Evolutionary conservation across 805 yeast genomes (phyloP).

Genomic region (Pachysolen tannophilus): DNA sequence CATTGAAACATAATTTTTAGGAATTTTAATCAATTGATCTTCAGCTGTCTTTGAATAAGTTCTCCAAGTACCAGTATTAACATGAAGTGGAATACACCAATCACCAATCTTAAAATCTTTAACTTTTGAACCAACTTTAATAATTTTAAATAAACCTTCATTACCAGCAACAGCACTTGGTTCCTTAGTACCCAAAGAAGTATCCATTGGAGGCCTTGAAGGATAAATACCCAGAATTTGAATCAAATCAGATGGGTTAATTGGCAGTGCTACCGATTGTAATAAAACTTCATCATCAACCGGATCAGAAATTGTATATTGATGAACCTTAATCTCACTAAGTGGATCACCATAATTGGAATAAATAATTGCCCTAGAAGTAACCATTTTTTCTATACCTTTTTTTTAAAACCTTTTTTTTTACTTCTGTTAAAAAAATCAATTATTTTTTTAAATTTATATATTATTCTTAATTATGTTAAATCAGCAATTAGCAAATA

Average conservation of each 20-base stretch:
- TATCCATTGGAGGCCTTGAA: conserved; percentile 52
- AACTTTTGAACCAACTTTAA: conserved; percentile 54
- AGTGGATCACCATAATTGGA: conserved; percentile 59
- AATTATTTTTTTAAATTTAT: too few species aligned
- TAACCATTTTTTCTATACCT: too few species aligned
- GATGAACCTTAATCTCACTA: conserved; percentile 44
- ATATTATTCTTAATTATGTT: too few species aligned
- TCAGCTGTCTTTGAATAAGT: conserved; percentile 55
- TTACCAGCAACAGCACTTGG: conserved; percentile 87
- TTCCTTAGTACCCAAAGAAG: conserved; percentile 44
- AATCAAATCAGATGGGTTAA: conserved; percentile 84
- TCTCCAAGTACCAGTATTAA: conserved; percentile 91
- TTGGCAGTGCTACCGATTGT: conserved; percentile 68
- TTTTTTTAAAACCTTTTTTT: too few species aligned
- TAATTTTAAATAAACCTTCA: conserved; percentile 84
- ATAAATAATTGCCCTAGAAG: conserved; percentile 56
- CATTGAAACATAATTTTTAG: conserved; percentile 38
- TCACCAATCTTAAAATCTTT: conserved; percentile 54
- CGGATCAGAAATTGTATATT: conserved; percentile 41
- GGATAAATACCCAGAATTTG: conserved; percentile 86
- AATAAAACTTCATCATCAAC: conserved; percentile 44
- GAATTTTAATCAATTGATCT: conserved; percentile 48
- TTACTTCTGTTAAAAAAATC: too few species aligned
- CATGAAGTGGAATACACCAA: conserved; percentile 73
- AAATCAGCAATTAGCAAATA: too few species aligned